Evolutionary conservation across 192 early-diverging fungal species (phyloP).

Genomic region (Coemansia sp.): DNA sequence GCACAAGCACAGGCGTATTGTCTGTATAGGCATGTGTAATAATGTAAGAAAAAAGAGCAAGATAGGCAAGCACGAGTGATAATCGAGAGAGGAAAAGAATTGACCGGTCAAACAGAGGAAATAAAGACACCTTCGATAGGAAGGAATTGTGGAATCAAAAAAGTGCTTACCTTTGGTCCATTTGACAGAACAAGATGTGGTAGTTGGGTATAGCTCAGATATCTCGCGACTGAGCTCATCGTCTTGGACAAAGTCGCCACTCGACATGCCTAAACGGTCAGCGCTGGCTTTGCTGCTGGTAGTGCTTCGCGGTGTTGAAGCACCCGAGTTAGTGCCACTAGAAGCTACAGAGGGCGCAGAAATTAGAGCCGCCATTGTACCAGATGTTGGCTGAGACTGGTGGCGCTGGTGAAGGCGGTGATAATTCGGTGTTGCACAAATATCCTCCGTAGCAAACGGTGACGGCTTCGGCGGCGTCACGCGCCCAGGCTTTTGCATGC

Average conservation of each 20-base stretch:
- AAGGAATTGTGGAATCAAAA: background rate
- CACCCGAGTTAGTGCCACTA: background rate
- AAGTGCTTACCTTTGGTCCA: conserved; percentile 50
- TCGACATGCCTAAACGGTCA: background rate
- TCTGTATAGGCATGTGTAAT: background rate
- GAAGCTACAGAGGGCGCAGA: background rate
- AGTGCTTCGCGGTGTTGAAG: conserved; percentile 4
- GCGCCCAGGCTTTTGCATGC: background rate
- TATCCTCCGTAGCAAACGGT: background rate
- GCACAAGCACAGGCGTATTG: conserved; percentile 2
- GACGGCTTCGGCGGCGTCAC: conserved; percentile 2
- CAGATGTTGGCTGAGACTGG: background rate
- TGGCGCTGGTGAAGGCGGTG: background rate
- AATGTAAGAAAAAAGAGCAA: background rate
- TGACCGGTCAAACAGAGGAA: background rate
- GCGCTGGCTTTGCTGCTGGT: background rate
- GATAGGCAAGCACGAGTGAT: background rate
- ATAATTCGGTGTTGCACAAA: background rate
- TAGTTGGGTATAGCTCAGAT: conserved; percentile 21
- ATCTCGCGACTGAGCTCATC: conserved; percentile 39
- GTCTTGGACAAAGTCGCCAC: background rate
- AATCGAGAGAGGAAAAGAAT: background rate
- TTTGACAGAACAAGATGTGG: conserved; percentile 33
- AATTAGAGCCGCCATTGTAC: background rate
- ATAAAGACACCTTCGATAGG: background rate